Base-by-base conservation (phyloP, 768 basidiomycete species). In the Lepiota subincarnata region DNA sequence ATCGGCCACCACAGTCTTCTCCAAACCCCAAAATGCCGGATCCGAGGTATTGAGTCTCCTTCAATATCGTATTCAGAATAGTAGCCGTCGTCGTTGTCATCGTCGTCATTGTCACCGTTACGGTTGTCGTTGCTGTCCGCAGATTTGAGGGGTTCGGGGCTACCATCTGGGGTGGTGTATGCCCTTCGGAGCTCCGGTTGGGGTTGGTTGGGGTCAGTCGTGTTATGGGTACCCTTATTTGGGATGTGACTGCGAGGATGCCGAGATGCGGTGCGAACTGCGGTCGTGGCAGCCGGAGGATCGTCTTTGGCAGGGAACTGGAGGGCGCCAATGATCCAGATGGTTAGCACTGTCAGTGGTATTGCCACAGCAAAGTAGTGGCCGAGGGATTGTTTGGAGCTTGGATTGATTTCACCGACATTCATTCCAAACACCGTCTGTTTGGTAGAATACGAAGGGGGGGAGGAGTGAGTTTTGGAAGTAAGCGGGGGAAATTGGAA, bases 341-440 rank as follows among this genome's bases (percentile, higher is more conserved):
- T 53, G 2, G 76, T 76, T 19, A 76, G 50, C 7, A 65, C 34
- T 0, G 77, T 80, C 40, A 81, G 58, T 16, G 71, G 60, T 22
- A 79, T 35, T 0, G 76, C 70, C 4, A 64, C 65, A 35, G 56
- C 73, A 20, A 74, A 48, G 48, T 76, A 81, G 36, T 71, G 68
- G 4, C 37, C 38, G 12, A 80, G 58, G 2, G 70, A 73, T 40
- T 67, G 69, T 3, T 39, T 28, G 2, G 70, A 62, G 49, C 64
- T 36, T 0, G 2, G 46, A 26, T 69, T 67, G 52, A 80, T 63
- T 50, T 73, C 70, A 34, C 28, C 16, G 6, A 80, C 60, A 55
- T 79, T 80, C 79, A 80, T 80, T 6, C 79, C 75, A 48, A 79
- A 80, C 2, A 73, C 66, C 36, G 70, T 66, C 79, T 78, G 36